phyloP scores from a whole-genome alignment of 129 eudicot genomes.

The Oenanthe sinensis region DNA sequence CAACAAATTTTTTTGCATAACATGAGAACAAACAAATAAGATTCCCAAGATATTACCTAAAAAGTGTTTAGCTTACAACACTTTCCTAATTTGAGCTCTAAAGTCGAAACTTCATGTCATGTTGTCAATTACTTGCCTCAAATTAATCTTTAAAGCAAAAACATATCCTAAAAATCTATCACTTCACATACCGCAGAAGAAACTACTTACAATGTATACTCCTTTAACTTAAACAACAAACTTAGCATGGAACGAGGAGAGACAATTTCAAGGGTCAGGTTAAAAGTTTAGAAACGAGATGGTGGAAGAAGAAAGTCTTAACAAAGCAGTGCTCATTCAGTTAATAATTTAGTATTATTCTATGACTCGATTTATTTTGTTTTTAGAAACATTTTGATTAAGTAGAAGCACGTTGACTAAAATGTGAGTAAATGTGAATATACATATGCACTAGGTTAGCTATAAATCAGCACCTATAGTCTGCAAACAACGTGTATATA shows the following conservation, averaged over 20 bases:
- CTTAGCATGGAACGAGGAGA: not conserved
- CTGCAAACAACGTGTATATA: not conserved
- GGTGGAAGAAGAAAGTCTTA: not conserved
- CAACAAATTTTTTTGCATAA: constrained; percentile 17
- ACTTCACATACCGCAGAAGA: not conserved
- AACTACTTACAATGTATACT: not conserved
- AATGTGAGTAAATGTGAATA: not conserved
- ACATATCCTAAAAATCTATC: not conserved
- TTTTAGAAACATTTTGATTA: not conserved
- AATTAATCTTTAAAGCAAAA: not conserved
- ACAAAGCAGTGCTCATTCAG: not conserved
- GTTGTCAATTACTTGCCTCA: not conserved
- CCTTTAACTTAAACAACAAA: not conserved
- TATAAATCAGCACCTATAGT: not conserved
- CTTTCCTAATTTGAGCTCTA: not conserved
- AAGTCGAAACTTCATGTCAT: not conserved
- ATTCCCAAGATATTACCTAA: not conserved
- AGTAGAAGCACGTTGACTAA: not conserved
- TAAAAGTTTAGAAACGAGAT: not conserved
- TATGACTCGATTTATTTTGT: not conserved
- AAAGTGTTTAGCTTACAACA: not conserved
- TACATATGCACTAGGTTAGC: not conserved
- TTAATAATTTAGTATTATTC: not conserved
- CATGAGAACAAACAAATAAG: constrained; percentile 1
- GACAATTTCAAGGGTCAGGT: not conserved